These are phyloP conservation scores for Lippia alba DNA, from an alignment of 305 asterid genomes.

Conservation along the genomic window DNA sequence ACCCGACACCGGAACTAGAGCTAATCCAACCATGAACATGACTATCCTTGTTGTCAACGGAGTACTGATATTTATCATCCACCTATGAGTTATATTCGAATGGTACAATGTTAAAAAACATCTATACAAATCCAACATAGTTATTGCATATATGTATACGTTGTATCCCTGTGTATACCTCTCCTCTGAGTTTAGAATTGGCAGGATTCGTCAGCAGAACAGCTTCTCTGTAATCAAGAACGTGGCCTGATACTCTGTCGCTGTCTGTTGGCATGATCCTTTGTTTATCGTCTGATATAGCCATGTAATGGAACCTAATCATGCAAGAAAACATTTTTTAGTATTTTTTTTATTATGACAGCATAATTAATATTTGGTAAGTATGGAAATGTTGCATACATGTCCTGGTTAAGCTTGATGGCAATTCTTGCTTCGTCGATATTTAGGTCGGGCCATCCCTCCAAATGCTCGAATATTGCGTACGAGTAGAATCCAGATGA, in stretches of 20 bases:
- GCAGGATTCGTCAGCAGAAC: slow-evolving; percentile 46
- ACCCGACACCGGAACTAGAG: slow-evolving; percentile 46
- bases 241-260: slow-evolving; percentile 49
- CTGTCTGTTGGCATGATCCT: slow-evolving; percentile 61
- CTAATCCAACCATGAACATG: slow-evolving; percentile 80
- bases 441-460: slow-evolving; percentile 65
- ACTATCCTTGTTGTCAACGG: slow-evolving; percentile 58
- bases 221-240: slow-evolving; percentile 65
- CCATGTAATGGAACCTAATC: slow-evolving; percentile 69
- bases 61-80: slow-evolving; percentile 76
- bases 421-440: slow-evolving; percentile 59
- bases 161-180: slow-evolving; percentile 38
- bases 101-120: not conserved
- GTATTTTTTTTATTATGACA: not conserved
- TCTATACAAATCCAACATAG: not conserved
- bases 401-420: slow-evolving; percentile 53
- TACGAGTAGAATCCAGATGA: slow-evolving; percentile 65
- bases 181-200: slow-evolving; percentile 48
- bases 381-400: slow-evolving; percentile 34
- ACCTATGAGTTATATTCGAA: slow-evolving; percentile 43
- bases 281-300: slow-evolving; percentile 60
- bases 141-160: not conserved
- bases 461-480: slow-evolving; percentile 53
- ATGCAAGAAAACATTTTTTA: not conserved
- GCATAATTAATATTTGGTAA: not conserved